phyloP scores from a whole-genome alignment of 73 alveolate species.

The Symbiodinium natans region DNA sequence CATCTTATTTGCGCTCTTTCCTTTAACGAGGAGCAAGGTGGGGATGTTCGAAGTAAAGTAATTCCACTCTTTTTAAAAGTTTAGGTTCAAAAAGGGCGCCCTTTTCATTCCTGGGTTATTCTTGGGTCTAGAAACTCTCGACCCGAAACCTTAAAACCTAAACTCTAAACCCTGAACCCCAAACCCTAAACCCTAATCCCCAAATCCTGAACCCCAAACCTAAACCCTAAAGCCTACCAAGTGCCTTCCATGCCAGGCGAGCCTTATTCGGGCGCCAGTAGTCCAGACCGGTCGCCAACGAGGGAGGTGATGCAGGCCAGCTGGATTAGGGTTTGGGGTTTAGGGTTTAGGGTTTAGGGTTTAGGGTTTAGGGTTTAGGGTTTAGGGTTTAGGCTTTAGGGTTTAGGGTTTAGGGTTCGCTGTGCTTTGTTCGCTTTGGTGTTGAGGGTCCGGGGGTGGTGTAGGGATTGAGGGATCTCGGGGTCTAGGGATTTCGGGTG shows the following conservation, averaged over 20 bases:
- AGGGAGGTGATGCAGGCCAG: constrained; percentile 24
- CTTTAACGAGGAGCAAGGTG: too few species aligned
- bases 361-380: not conserved
- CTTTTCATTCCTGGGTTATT: too few species aligned
- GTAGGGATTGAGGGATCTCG: too few species aligned
- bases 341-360: not conserved
- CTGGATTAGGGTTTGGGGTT: not conserved
- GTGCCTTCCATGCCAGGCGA: constrained; percentile 5
- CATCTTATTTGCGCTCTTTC: too few species aligned
- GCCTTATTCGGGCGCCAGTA: constrained; percentile 68
- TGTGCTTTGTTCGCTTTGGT: too few species aligned
- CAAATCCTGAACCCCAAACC: not conserved
- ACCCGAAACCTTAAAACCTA: not conserved
- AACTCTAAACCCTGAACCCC: not conserved
- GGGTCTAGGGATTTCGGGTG: too few species aligned
- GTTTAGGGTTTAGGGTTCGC: not conserved
- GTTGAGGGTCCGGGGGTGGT: too few species aligned
- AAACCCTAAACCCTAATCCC: not conserved
- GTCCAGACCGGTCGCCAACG: constrained; percentile 69
- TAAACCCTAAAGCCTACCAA: not conserved
- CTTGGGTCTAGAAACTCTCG: too few species aligned
- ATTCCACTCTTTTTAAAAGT: too few species aligned
- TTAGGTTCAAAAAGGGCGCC: too few species aligned
- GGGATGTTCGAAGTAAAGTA: too few species aligned
- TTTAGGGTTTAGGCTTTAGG: not conserved